Evolutionary conservation across 2,329 filamentous ascomycete species (phyloP), one percentile per base, ranked within the genome.

Genomic region (Alternaria rosae): DNA sequence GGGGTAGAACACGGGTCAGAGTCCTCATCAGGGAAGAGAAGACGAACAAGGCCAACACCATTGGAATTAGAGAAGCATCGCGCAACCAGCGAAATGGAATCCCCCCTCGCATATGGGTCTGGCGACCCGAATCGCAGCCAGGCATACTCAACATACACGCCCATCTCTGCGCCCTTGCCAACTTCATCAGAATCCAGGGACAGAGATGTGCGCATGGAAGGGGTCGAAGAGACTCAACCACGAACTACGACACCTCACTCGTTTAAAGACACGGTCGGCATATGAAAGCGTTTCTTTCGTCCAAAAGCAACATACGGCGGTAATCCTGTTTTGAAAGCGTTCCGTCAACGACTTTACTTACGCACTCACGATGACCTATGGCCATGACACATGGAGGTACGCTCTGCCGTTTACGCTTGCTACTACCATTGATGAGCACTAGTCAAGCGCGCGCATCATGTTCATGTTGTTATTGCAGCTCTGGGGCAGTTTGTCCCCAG

Each of bases 251-350:
- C 78, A 71, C 78, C 78, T 73, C 78, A 76, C 65, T 80, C 78
- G 68, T 80, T 80, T 72, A 80, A 80, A 78, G 78, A 80, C 65
- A 80, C 78, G 52, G 78, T 80, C 72, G 78, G 78, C 76, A 80
- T 80, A 68, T 79, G 72, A 79, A 66, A 71, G 68, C 72, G 68
- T 79, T 79, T 71, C 71, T 70, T 77, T 73, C 70, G 72, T 76
- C 69, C 70, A 78, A 77, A 78, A 78, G 75, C 70, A 75, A 70
- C 69, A 74, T 54, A 61, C 67, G 76, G 77, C 68, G 76, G 76
- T 74, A 77, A 73, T 73, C 72, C 70, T 77, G 68, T 72, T 78
- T 79, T 78, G 65, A 72, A 75, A 77, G 70, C 76, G 73, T 77
- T 77, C 66, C 57, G 64, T 65, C 68, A 66, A 79, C 71, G 76